Base-by-base conservation (phyloP, 1,139 yeast species). In the Kodamaea anthophila region DNA sequence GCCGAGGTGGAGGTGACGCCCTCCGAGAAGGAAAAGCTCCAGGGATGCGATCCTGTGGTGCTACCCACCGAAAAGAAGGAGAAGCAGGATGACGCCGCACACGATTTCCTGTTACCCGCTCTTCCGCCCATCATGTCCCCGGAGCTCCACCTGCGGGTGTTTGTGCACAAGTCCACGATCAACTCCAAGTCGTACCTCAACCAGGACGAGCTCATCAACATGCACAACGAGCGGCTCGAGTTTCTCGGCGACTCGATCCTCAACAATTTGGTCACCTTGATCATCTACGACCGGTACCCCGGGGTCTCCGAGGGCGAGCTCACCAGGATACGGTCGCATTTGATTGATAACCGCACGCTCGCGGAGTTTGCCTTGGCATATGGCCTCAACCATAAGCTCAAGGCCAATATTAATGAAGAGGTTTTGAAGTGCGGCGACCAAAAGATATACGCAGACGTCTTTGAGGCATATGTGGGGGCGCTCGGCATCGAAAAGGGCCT, bases 401-500 rank as follows among this genome's bases (percentile, higher is more conserved):
- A 70, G 37, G 63, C 74, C 27, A 66, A 60, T 32, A 58, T 67
- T 28, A 59, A 61, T 31, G 69, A 65, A 30, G 66, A 48, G 55
- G 65, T 73, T 3, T 58, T 69, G 5, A 52, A 58, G 15, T 61
- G 67, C 13, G 77, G 78, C 9, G 75, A 76, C 33, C 70, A 61
- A 38, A 83, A 82, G 47, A 62, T 77, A 4, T 64, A 66, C 44
- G 88, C 94, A 0, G 94, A 84, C 57, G 70, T 82, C 1, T 84
- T 88, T 52, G 96, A 88, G 55, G 96, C 96, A 0, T 88, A 87
- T 46, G 68, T 88, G 22, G 97, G 95, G 4, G 97, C 93, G 0
- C 55, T 88, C 23, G 74, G 77, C 8, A 64, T 77, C 24, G 94
- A 84, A 40, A 58, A 65, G 33, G 59, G 65, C 4, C 68, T 72